Evolutionary conservation across 106 monocot genomes (phyloP).

Genomic region (Posidonia australis): DNA sequence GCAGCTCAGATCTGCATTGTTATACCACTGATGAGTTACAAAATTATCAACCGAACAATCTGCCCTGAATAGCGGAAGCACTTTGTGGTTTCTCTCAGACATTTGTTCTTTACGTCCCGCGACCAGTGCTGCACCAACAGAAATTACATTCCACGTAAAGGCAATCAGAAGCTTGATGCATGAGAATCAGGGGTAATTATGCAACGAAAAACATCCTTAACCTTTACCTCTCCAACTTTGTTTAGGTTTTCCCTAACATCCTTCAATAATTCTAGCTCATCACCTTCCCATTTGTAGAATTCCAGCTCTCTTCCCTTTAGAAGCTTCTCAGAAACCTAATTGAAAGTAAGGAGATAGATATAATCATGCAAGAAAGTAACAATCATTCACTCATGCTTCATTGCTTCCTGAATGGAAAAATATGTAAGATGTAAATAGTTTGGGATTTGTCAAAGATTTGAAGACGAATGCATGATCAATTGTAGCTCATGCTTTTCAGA

Average conservation of each 20-base stretch:
- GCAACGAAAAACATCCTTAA: background rate
- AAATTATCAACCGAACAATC: slow-evolving; percentile 75
- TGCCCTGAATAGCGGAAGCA: slow-evolving; percentile 54
- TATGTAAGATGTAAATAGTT: too few relatives aligned
- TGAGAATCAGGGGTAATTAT: background rate
- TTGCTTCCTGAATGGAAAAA: too few relatives aligned
- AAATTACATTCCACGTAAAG: background rate
- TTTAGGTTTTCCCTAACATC: slow-evolving; percentile 80
- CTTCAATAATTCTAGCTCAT: slow-evolving; percentile 47
- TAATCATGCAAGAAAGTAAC: too few relatives aligned
- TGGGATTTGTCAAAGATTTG: too few relatives aligned
- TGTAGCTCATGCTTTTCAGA: too few relatives aligned
- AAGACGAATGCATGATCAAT: too few relatives aligned
- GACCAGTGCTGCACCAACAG: slow-evolving; percentile 67
- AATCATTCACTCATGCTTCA: too few relatives aligned
- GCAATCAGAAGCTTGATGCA: background rate
- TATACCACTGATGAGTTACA: slow-evolving; percentile 9
- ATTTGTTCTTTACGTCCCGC: slow-evolving; percentile 76
- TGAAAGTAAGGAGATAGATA: background rate
- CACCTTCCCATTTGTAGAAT: slow-evolving; percentile 86
- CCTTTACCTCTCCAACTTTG: slow-evolving; percentile 64
- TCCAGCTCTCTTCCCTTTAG: slow-evolving; percentile 61
- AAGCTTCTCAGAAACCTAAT: slow-evolving; percentile 59
- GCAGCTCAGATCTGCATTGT: background rate
- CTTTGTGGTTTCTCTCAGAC: slow-evolving; percentile 79